Evolutionary conservation across 345 rosid genomes (phyloP), one percentile per base, ranked within the genome.

Genomic region (Eucalyptus erythrocorys): DNA sequence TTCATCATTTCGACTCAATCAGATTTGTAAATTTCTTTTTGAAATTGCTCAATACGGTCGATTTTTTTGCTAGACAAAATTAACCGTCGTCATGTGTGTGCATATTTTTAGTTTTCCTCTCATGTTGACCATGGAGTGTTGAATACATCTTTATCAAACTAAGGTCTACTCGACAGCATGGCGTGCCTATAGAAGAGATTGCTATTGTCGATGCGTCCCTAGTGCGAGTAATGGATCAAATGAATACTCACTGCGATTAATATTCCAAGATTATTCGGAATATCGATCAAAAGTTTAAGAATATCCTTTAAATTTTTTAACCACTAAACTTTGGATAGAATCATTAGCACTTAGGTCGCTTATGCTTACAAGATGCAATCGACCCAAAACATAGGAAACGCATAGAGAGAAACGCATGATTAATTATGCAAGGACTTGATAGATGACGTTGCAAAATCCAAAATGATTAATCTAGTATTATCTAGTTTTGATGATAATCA

Each of bases 71-170:
- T 61, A 27, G 13, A 61, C n/a, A 61, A 61, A 13, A 0, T 27
- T 30, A 27, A 12, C 2, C 17, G 6, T 1, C 34, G 0, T n/a
- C 10, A 8, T n/a, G 0, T 4, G 40, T 0, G 5, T 3, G 5
- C 21, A 0, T n/a, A 1, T n/a, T 64, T n/a, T n/a, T 64, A 1
- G 4, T 64, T 64, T n/a, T n/a, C 7, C 61, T 59, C 34, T 61
- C 27, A 61, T 30, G 68, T 27, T 27, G 8, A 61, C 0, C 16
- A 13, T 61, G n/a, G 32, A 61, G 32, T 27, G 68, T 1, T 13
- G 34, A 61, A 27, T 59, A 27, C 68, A 27, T 61, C 3, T 61
- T 30, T 61, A 1, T 61, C 1, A 30, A 61, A n/a, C 15, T 76
- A 40, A 76, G 27, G 47, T 76, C 15, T 40, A 11, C 27, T 22